Evolutionary conservation across 495 filamentous ascomycete genomes (phyloP).

Genomic region (Recurvomyces mirabilis): DNA sequence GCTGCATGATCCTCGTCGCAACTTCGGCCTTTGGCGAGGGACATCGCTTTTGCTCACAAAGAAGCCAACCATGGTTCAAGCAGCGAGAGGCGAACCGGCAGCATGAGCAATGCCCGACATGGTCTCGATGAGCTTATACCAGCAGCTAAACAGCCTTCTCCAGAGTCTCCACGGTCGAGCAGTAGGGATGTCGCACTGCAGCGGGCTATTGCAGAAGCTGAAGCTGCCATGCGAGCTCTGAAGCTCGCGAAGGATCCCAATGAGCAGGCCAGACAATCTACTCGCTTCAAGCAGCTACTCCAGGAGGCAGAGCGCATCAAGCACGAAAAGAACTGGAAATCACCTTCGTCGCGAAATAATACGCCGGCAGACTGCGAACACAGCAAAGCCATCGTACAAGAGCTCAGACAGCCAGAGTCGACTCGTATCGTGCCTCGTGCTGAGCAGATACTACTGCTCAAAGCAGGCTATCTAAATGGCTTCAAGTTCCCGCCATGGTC

Average conservation of each 20-base stretch:
- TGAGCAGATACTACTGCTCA: constrained; percentile 69
- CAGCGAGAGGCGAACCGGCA: too few species aligned
- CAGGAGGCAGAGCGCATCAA: constrained; percentile 66
- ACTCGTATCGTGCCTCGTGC: constrained; percentile 52
- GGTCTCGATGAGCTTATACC: too few species aligned
- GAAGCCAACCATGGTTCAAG: too few species aligned
- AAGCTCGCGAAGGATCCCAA: constrained; percentile 37
- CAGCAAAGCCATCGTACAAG: neutral
- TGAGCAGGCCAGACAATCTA: constrained; percentile 49
- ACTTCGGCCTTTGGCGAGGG: too few species aligned
- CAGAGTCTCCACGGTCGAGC: too few species aligned
- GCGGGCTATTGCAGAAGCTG: constrained; percentile 60
- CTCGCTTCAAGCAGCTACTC: constrained; percentile 56
- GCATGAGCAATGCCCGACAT: too few species aligned
- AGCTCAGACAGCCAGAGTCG: constrained; percentile 37
- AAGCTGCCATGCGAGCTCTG: constrained; percentile 67
- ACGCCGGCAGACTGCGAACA: neutral
- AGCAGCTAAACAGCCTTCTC: too few species aligned
- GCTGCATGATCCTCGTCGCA: too few species aligned
- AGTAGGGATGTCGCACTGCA: constrained; percentile 59
- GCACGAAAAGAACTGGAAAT: constrained; percentile 16
- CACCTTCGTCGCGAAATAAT: neutral
- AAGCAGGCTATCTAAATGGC: constrained; percentile 67
- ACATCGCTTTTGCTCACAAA: too few species aligned
- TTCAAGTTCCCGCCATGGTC: constrained; percentile 77